Base-by-base conservation (phyloP, 768 basidiomycete genomes). In the Pholiota microspora region DNA sequence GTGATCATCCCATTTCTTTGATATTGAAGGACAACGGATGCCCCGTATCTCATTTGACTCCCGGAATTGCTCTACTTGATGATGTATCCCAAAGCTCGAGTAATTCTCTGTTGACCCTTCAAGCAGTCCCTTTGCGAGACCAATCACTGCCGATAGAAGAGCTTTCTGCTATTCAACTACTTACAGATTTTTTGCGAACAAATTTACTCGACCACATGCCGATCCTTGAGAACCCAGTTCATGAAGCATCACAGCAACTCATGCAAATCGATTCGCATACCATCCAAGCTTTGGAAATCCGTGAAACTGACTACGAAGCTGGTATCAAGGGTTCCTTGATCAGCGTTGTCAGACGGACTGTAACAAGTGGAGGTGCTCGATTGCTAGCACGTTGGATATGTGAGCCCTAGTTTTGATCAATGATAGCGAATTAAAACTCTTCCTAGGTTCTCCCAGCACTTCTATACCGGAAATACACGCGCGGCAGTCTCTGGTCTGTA, bases 231-330 rank as follows among this genome's bases (percentile, higher is more conserved):
- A 64, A 67, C 23, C 88, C 90, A 0, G 76, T 72, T 38, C 80
- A 76, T 58, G 89, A 93, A 67, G 74, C 68, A 15, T 57, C 67
- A 13, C 64, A 74, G 24, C 72, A 76, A 23, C 77, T 85, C n/a
- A 92, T 95, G 90, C 88, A 92, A 60, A 91, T 95, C 53, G 93
- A 95, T 65, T 80, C 88, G 3, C 86, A 94, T 65, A 94, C 93
- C 1, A 87, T 94, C 69, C 87, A 88, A 65, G 86, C 88, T n/a
- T 80, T 94, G 42, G 93, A 95, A 68, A 87, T 95, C 49, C 78
- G 84, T 21, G 90, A 93, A 71, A 80, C 78, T 27, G 77, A 83
- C 24, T 75, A 83, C 27, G 91, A 93, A 62, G 89, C 89, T 0
- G 85, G 89, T 23, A 67, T 73, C 9, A 82, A 79, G 53, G 93